Evolutionary conservation across 768 basidiomycete genomes (phyloP).

Genomic region (Mycena floridula): DNA sequence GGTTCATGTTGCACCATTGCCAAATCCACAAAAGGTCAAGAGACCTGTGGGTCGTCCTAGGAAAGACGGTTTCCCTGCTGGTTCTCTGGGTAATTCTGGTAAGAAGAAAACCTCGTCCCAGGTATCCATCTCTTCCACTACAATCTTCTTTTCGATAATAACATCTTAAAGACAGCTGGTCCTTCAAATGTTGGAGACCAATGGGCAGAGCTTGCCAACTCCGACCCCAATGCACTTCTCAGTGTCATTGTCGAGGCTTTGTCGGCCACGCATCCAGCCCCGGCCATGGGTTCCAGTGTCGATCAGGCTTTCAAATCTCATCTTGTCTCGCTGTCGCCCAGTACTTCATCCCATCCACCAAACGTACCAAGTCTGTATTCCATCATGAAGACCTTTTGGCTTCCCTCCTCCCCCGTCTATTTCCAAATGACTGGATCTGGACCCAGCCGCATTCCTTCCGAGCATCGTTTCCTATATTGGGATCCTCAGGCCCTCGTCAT

Average conservation of each 20-base stretch:
- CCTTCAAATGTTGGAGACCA: conserved; percentile 54
- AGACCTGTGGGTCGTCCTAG: conserved; percentile 76
- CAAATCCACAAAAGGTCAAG: conserved; percentile 25
- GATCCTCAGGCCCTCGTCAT: conserved; percentile 79
- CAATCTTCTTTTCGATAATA: background rate
- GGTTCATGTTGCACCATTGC: too few species aligned
- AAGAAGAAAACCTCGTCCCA: conserved; percentile 30
- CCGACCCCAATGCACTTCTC: conserved; percentile 53
- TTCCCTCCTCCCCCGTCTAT: conserved; percentile 72
- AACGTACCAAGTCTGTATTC: conserved; percentile 69
- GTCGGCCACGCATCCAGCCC: conserved; percentile 56
- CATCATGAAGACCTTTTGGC: conserved; percentile 78
- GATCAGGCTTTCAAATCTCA: conserved; percentile 80
- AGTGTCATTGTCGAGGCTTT: conserved; percentile 50
- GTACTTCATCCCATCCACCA: conserved; percentile 38
- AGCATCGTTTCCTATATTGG: conserved; percentile 83
- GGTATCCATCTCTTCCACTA: conserved; percentile 8
- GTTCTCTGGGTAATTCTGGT: conserved; percentile 50
- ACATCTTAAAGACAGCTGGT: conserved; percentile 26
- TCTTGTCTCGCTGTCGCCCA: conserved; percentile 55
- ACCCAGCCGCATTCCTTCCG: conserved; percentile 61
- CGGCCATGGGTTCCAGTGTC: conserved; percentile 54
- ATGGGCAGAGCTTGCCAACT: conserved; percentile 56
- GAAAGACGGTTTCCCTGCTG: conserved; percentile 78
- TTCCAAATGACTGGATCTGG: conserved; percentile 73